Conservation (phyloP, 1,284 basidiomycete genomes). For the Trichosporon sp. region DNA sequence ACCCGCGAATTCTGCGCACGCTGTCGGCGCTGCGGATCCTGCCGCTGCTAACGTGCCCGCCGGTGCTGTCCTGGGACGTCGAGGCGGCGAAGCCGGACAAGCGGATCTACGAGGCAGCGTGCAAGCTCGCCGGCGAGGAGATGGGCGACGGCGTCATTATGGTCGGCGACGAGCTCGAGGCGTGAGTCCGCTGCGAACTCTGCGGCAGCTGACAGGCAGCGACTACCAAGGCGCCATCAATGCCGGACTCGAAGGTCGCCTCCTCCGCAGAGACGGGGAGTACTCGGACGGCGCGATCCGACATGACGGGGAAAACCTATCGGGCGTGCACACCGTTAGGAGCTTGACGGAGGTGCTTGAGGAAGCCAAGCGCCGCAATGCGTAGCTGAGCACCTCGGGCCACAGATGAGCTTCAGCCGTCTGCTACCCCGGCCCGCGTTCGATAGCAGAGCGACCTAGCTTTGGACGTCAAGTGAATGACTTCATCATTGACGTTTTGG, state of each 20-base stretch:
- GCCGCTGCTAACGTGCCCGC: constrained; percentile 33
- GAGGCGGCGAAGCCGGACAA: constrained; percentile 42
- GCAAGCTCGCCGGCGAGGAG: constrained; percentile 24
- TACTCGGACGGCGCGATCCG: constrained; percentile 47
- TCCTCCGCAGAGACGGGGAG: constrained; percentile 42
- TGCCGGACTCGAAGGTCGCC: constrained; percentile 41
- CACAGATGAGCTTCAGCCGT: too few relatives aligned
- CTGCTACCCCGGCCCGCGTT: too few relatives aligned
- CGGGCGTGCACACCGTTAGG: constrained; percentile 28
- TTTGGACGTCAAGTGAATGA: too few relatives aligned
- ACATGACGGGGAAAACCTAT: constrained; percentile 30
- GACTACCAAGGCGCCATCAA: constrained; percentile 40
- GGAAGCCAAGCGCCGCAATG: constrained; percentile 20
- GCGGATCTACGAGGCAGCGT: constrained; percentile 40
- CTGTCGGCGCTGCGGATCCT: constrained; percentile 39
- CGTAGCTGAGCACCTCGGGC: background rate
- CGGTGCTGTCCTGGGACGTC: constrained; percentile 44
- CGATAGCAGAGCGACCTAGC: too few relatives aligned
- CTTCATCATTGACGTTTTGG: too few relatives aligned
- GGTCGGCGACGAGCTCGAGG: constrained; percentile 49
- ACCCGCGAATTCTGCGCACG: constrained; percentile 40
- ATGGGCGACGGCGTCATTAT: constrained; percentile 41
- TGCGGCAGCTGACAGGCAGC: constrained; percentile 19
- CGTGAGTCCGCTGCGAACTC: constrained; percentile 32
- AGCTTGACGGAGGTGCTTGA: constrained; percentile 33